Evolutionary conservation across 2,329 filamentous ascomycete genomes (phyloP), one percentile per base, ranked within the genome.

Genomic region (Stemphylium lycopersici): DNA sequence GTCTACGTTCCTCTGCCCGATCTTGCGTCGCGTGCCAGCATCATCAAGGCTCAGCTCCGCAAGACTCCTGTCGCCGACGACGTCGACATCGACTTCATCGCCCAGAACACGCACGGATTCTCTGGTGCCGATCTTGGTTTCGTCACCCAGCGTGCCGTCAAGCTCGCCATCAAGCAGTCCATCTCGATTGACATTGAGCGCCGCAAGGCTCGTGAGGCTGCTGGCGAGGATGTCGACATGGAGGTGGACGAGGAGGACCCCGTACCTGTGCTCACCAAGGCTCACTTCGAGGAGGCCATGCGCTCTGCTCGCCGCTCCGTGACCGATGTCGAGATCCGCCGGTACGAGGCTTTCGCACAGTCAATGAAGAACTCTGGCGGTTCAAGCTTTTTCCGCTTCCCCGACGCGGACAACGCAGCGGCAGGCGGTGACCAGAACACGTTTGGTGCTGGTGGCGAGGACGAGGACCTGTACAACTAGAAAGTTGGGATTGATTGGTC

Each of bases 41-140:
- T 99, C 68, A 87, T 99, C 68, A 90, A 87, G 81, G 95, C 95
- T 20, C 95, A 99, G 83, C 90, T 99, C 61, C 91, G 96, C 81
- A 99, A 99, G 87, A 98, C 95, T 0, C 95, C 95, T 50, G 90
- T 98, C 52, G 86, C 95, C 29, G 74, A 80, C 18, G 95, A 99
- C 71, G 88, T 99, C 71, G 88, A 99, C 76, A 83, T 99, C 45
- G 80, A 88, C 57, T 98, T 87, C 84, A 98, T 99, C 74, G 93
- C 95, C 49, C 89, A 88, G 80, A 96, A 96, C 85, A 99, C 95
- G 5, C 92, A 99, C 80, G 95, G 95, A 61, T 99, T 98, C 87
- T 98, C 95, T 52, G 95, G 95, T 93, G 95, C 95, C 73, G 95
- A 99, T 90, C 85, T 99, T 76, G 95, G 95, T 61, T 99, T 98